These are phyloP conservation scores for Cyclostephanos tholiformis DNA, from an alignment of 108 stramenopile genomes.

Conservation along the genomic window DNA sequence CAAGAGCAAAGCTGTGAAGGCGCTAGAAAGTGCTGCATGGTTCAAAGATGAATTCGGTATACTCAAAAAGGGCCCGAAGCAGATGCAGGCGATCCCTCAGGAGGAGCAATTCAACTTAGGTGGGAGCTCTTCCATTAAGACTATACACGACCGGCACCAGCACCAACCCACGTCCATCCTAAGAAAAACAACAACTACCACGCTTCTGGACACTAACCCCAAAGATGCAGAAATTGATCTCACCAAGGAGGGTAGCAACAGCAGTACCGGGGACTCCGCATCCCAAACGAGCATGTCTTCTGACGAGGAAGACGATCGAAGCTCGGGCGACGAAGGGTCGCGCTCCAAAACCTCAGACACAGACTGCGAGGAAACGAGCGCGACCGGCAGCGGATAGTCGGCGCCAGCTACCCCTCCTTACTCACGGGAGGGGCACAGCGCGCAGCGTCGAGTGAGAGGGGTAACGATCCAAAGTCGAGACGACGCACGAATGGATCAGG, in stretches of 20 bases:
- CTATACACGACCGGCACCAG: not conserved
- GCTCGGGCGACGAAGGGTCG: not conserved
- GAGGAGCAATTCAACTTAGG: not conserved
- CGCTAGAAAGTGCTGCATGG: not conserved
- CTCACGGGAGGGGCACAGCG: conserved; percentile 7
- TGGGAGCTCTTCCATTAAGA: not conserved
- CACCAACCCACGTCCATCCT: not conserved
- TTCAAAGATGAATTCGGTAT: conserved; percentile 4
- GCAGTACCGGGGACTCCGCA: not conserved
- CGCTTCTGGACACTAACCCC: not conserved
- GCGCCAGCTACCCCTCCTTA: conserved; percentile 1
- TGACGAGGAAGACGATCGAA: not conserved
- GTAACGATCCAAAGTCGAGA: not conserved
- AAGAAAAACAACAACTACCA: not conserved
- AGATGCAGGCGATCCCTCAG: not conserved
- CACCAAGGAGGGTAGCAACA: not conserved
- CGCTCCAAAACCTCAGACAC: not conserved
- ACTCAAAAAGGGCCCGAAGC: not conserved
- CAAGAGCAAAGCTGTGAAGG: not conserved
- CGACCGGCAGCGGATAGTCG: conserved; percentile 8
- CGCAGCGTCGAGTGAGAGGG: not conserved
- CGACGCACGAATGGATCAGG: not conserved
- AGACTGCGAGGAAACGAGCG: too few species aligned
- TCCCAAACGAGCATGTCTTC: not conserved
- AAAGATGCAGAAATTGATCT: not conserved